Percentiles rank a stretch among this genome's conserved stretches.
Evolutionary conservation across 208 protist species (phyloP).

Genomic region (Herpetomonas samuelpessoai): DNA sequence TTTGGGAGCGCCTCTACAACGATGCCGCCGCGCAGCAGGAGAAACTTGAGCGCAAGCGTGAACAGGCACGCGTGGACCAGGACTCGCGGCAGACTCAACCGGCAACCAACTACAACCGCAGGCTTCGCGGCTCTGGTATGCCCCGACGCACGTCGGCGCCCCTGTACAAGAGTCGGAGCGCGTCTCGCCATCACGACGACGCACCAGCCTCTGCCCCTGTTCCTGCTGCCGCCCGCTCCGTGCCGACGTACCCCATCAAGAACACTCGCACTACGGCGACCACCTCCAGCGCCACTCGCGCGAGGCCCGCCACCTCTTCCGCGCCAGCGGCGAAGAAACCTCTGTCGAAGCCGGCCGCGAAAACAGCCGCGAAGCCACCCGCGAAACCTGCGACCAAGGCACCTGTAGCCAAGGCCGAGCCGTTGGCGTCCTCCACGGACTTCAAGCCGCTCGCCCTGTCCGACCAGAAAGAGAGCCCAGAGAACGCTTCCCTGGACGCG

Average conservation of each 20-base stretch:
- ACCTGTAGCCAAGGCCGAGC: too few relatives aligned
- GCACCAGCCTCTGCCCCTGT: too few relatives aligned
- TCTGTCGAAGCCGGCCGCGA: not conserved
- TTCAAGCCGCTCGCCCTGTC: constrained; percentile 9
- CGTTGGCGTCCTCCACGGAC: constrained; percentile 2
- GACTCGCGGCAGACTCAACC: constrained; percentile 8
- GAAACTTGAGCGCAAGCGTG: constrained; percentile 14
- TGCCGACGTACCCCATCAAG: constrained; percentile 11
- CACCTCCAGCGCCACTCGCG: not conserved
- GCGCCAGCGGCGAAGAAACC: not conserved
- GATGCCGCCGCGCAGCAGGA: constrained; percentile 25
- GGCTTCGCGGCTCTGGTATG: not conserved
- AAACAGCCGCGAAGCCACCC: too few relatives aligned
- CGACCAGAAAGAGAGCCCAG: not conserved
- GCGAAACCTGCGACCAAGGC: too few relatives aligned
- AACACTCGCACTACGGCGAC: constrained; percentile 4
- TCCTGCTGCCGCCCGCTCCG: too few relatives aligned
- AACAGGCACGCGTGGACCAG: constrained; percentile 15
- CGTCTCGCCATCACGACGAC: too few relatives aligned
- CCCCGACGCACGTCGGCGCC: not conserved
- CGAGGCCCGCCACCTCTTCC: constrained; percentile 1
- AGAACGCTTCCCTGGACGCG: not conserved
- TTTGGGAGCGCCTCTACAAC: constrained; percentile 43
- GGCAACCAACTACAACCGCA: not conserved
- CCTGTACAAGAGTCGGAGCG: not conserved